Percentiles rank a stretch among this genome's conserved stretches.
phyloP scores from a whole-genome alignment of 345 rosid species.

The Acer saccharum region DNA sequence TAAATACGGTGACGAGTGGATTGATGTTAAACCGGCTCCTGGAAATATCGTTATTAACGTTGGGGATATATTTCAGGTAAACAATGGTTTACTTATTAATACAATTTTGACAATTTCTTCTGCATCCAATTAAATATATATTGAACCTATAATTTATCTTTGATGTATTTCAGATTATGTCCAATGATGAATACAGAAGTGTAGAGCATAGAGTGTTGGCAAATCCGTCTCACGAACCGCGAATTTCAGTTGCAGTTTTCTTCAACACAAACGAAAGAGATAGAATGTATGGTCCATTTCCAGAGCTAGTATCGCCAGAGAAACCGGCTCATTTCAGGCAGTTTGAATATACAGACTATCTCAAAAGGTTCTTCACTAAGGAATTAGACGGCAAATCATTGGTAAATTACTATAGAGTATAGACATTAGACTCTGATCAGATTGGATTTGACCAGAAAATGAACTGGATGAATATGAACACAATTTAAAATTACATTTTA shows the following conservation, averaged over 20 bases:
- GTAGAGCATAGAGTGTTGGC: slow-evolving; percentile 54
- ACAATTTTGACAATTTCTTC: too few relatives aligned
- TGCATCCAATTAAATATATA: too few relatives aligned
- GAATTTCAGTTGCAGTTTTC: slow-evolving; percentile 43
- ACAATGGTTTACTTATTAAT: too few relatives aligned
- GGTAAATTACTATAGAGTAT: slow-evolving; percentile 27
- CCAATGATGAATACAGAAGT: slow-evolving; percentile 47
- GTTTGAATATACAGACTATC: slow-evolving; percentile 31
- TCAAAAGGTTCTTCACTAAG: slow-evolving; percentile 44
- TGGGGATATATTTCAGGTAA: slow-evolving; percentile 5
- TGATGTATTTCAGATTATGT: slow-evolving; percentile 34
- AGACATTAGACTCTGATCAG: neutral
- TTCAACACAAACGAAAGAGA: slow-evolving; percentile 37
- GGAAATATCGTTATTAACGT: neutral
- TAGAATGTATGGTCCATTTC: slow-evolving; percentile 33
- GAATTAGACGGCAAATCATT: slow-evolving; percentile 47
- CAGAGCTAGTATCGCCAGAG: slow-evolving; percentile 37
- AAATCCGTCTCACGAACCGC: slow-evolving; percentile 34
- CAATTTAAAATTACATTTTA: too few relatives aligned
- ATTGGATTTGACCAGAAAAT: too few relatives aligned
- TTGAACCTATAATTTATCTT: too few relatives aligned
- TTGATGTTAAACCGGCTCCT: slow-evolving; percentile 1
- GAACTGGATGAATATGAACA: too few relatives aligned
- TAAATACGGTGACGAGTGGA: slow-evolving; percentile 16
- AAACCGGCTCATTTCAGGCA: slow-evolving; percentile 38